Conservation (phyloP, 768 basidiomycete species). For the Rhizopogon roseolus region DNA sequence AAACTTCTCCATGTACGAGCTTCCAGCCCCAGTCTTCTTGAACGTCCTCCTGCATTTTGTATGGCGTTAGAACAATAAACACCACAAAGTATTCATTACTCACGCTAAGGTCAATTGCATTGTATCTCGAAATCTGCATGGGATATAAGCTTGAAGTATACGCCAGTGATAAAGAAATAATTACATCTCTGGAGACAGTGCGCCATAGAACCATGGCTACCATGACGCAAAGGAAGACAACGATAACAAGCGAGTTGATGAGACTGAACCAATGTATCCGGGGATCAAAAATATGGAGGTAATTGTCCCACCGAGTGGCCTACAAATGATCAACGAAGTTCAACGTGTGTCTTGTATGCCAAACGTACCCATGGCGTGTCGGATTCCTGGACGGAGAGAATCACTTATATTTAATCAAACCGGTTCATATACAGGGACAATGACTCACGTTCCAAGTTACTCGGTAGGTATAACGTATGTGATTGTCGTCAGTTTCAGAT, state of each 20-base stretch:
- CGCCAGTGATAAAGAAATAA: conserved; percentile 17
- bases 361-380: conserved; percentile 72
- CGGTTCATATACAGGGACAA: not conserved
- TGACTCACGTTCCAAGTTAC: conserved; percentile 77
- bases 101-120: conserved; percentile 87
- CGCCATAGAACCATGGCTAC: conserved; percentile 87
- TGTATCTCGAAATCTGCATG: conserved; percentile 84
- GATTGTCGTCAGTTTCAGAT: conserved; percentile 53
- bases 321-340: conserved; percentile 26
- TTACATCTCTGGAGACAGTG: conserved; percentile 83
- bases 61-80: conserved; percentile 1
- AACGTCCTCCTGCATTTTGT: conserved; percentile 69
- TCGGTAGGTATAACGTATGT: conserved; percentile 81
- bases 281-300: conserved; percentile 90
- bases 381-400: conserved; percentile 52
- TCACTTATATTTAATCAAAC: not conserved
- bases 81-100: conserved; percentile 16
- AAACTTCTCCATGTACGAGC: conserved; percentile 93
- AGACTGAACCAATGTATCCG: conserved; percentile 96
- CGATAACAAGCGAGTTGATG: conserved; percentile 89
- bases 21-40: conserved; percentile 99
- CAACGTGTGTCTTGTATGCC: not conserved
- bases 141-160: conserved; percentile 10
- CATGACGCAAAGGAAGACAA: conserved; percentile 88
- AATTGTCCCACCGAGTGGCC: conserved; percentile 97